These are phyloP conservation scores for Umbilicus rupestris DNA, from an alignment of 164 flowering plant genomes.

Conservation along the genomic window DNA sequence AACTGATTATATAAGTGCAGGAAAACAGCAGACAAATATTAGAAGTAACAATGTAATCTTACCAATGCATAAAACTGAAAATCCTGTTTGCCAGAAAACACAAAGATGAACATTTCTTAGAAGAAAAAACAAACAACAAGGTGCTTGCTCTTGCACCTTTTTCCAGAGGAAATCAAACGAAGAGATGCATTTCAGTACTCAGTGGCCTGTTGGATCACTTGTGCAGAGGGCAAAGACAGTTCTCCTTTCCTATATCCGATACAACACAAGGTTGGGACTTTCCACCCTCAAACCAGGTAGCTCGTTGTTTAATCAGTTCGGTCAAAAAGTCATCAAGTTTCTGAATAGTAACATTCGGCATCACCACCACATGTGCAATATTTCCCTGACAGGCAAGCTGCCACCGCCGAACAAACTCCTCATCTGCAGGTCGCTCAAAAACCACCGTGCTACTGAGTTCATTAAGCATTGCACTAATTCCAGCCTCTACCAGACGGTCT, in stretches of 20 bases:
- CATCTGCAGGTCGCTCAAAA: conserved; percentile 77
- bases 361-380: conserved; percentile 89
- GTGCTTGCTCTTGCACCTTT: background rate
- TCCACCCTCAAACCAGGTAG: conserved; percentile 56
- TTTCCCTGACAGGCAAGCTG: conserved; percentile 93
- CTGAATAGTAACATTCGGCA: conserved; percentile 77
- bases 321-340: conserved; percentile 64
- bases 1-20: too few species aligned
- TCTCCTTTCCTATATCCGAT: conserved; percentile 51
- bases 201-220: conserved; percentile 19
- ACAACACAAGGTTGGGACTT: conserved; percentile 59
- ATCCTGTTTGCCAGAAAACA: background rate
- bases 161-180: background rate
- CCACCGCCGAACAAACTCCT: conserved; percentile 81
- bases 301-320: conserved; percentile 46
- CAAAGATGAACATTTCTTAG: background rate
- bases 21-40: background rate
- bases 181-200: background rate
- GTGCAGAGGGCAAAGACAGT: conserved; percentile 55
- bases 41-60: background rate
- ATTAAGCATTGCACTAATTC: conserved; percentile 88
- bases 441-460: conserved; percentile 97
- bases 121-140: background rate
- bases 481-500: conserved; percentile 54
- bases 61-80: background rate